phyloP scores from a whole-genome alignment of 495 filamentous ascomycete genomes.

The Penicillium ucsense region DNA sequence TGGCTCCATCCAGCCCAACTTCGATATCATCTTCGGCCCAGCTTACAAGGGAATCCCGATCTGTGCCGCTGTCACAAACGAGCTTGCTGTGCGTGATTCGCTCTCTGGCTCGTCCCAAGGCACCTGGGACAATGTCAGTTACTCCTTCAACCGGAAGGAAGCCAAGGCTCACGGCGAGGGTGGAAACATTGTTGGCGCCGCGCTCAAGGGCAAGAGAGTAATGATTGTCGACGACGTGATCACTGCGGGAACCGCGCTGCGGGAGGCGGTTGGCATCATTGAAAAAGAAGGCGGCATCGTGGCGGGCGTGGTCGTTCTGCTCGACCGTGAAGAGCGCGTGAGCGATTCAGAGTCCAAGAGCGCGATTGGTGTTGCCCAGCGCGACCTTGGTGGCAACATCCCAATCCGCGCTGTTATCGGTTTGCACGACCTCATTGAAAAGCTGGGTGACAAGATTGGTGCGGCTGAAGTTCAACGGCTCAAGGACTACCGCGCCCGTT shows the following conservation, averaged over 20 bases:
- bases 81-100: conserved; percentile 54
- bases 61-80: conserved; percentile 59
- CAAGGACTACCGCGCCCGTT: conserved; percentile 71
- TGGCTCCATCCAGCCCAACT: conserved; percentile 22
- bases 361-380: conserved; percentile 72
- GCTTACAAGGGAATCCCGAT: conserved; percentile 96
- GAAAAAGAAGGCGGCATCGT: conserved; percentile 68
- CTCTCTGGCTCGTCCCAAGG: conserved; percentile 19
- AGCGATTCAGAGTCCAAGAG: conserved; percentile 44
- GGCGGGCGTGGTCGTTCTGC: conserved; percentile 73
- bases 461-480: conserved; percentile 58
- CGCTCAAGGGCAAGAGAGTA: conserved; percentile 71
- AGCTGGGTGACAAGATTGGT: conserved; percentile 36
- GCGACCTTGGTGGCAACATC: conserved; percentile 44
- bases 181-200: conserved; percentile 79
- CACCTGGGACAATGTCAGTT: conserved; percentile 47
- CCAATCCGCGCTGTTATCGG: conserved; percentile 40
- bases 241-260: conserved; percentile 85
- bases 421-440: conserved; percentile 71
- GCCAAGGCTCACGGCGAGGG: conserved; percentile 91
- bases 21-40: conserved; percentile 51
- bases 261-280: conserved; percentile 82
- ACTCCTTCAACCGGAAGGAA: conserved; percentile 93
- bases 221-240: conserved; percentile 94
- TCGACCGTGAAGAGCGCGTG: conserved; percentile 83